A percentile compares a stretch with the other conserved stretches of the same genome.
Conservation (phyloP, 129 eudicot genomes). For the Apium graveolens region DNA sequence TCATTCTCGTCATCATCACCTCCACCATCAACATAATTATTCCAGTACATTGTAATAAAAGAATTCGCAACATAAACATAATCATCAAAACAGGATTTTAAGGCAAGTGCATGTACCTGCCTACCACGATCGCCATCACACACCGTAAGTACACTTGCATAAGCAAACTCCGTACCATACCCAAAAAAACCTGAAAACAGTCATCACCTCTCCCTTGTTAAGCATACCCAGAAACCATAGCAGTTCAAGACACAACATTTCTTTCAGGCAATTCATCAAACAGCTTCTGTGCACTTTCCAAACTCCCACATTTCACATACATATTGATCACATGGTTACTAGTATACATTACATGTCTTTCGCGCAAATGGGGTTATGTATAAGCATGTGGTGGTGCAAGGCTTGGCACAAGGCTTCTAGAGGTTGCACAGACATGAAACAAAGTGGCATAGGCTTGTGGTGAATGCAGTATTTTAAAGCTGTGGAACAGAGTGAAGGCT, state of each 20-base stretch:
- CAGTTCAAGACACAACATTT: conserved; percentile 69
- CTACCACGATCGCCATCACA: conserved; percentile 43
- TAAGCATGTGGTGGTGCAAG: conserved; percentile 38
- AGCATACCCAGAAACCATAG: conserved; percentile 57
- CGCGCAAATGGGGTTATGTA: conserved; percentile 6
- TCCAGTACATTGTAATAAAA: conserved; percentile 63
- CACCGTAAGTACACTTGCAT: conserved; percentile 47
- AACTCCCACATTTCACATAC: conserved; percentile 53
- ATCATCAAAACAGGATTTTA: conserved; percentile 52
- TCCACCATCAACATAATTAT: conserved; percentile 12
- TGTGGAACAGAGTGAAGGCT: conserved; percentile 33
- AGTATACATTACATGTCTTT: conserved; percentile 24
- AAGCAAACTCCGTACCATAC: conserved; percentile 60
- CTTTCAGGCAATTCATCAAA: conserved; percentile 57
- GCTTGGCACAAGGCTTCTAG: conserved; percentile 27
- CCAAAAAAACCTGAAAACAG: conserved; percentile 37
- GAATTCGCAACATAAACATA: conserved; percentile 61
- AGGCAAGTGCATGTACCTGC: conserved; percentile 53
- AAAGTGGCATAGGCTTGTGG: conserved; percentile 43
- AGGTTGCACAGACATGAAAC: conserved; percentile 53
- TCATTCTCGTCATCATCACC: conserved; percentile 15
- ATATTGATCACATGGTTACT: conserved; percentile 50
- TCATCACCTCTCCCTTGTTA: conserved; percentile 20
- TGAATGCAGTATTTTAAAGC: conserved; percentile 16
- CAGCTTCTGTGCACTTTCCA: conserved; percentile 44